Conservation (phyloP, 257 asterid species). For the Avicennia marina region DNA sequence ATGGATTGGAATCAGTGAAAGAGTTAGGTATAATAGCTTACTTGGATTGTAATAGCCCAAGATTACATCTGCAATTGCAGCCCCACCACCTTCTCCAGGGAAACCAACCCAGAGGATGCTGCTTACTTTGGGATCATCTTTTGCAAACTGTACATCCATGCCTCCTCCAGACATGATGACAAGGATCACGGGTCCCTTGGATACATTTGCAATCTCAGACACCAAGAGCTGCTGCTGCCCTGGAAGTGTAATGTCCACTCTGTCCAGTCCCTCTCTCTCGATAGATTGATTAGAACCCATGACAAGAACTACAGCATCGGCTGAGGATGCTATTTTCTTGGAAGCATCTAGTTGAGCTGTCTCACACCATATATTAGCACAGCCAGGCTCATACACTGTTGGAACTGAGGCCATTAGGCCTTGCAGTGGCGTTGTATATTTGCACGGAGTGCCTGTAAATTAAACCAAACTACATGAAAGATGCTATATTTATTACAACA, state of each 20-base stretch:
- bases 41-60: conserved; percentile 77
- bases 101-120: conserved; percentile 91
- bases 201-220: conserved; percentile 53
- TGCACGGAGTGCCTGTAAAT: conserved; percentile 64
- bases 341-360: conserved; percentile 50
- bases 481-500: neutral
- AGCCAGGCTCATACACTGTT: conserved; percentile 57
- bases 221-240: conserved; percentile 70
- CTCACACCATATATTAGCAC: conserved; percentile 47
- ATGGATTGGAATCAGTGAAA: neutral
- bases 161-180: conserved; percentile 93
- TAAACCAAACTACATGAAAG: neutral
- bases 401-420: conserved; percentile 53
- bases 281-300: conserved; percentile 78
- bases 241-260: conserved; percentile 69
- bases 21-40: conserved; percentile 18
- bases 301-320: conserved; percentile 76
- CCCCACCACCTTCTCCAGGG: conserved; percentile 97
- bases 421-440: conserved; percentile 58
- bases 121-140: conserved; percentile 53
- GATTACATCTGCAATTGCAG: conserved; percentile 66
- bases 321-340: conserved; percentile 46
- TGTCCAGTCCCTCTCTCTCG: conserved; percentile 53
- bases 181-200: conserved; percentile 76
- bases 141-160: conserved; percentile 73